phyloP scores from a whole-genome alignment of 345 rosid genomes.

The Salix arbutifolia region DNA sequence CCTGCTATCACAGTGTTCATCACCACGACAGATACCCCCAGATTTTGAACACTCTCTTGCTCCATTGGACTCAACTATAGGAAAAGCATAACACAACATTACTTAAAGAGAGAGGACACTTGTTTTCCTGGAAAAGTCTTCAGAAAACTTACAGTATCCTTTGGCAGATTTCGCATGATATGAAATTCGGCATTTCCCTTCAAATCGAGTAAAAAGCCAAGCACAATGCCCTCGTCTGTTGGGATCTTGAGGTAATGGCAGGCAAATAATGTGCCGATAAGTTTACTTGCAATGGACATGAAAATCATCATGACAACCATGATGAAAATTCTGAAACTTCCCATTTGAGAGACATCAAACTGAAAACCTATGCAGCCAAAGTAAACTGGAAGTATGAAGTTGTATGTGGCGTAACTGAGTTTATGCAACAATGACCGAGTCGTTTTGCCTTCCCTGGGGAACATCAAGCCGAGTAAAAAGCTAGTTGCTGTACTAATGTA shows the following conservation, averaged over 20 bases:
- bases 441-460: conserved; percentile 79
- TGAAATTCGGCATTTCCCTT: conserved; percentile 74
- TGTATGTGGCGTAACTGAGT: conserved; percentile 57
- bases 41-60: conserved; percentile 37
- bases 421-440: conserved; percentile 57
- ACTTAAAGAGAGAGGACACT: neutral
- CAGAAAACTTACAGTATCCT: conserved; percentile 6
- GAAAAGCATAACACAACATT: neutral
- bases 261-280: conserved; percentile 53
- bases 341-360: conserved; percentile 29
- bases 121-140: neutral
- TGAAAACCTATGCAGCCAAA: conserved; percentile 80
- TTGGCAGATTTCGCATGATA: conserved; percentile 27
- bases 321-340: conserved; percentile 1
- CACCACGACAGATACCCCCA: conserved; percentile 50
- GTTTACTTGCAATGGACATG: conserved; percentile 45
- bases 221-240: conserved; percentile 40
- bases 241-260: conserved; percentile 56
- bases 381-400: conserved; percentile 72
- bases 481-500: conserved; percentile 39
- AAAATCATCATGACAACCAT: conserved; percentile 28
- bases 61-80: conserved; percentile 35
- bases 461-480: conserved; percentile 60
- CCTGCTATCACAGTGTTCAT: conserved; percentile 58
- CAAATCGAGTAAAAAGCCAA: conserved; percentile 50